These are phyloP conservation scores for Ustilago trichophora DNA, from an alignment of 1,284 basidiomycete species.

Conservation along the genomic window DNA sequence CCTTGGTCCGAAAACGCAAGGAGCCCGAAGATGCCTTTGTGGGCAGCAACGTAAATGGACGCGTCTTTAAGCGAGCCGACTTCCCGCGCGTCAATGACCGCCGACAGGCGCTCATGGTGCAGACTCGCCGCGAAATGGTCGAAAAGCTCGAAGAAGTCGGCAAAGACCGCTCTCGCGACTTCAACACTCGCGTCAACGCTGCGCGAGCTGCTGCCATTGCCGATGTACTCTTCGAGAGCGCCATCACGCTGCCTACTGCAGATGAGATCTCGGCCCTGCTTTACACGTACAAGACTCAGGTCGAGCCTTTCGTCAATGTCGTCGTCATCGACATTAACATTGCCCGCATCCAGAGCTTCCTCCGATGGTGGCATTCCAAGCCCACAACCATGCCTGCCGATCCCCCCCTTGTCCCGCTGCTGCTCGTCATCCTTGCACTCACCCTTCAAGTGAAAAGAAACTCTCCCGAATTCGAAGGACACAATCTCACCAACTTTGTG, in stretches of 20 bases:
- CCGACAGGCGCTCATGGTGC: constrained; percentile 31
- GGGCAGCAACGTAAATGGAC: constrained; percentile 9
- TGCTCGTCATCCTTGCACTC: constrained; percentile 59
- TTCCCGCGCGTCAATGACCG: constrained; percentile 38
- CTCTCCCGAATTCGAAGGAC: constrained; percentile 30
- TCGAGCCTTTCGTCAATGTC: constrained; percentile 53
- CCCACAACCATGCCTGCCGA: constrained; percentile 58
- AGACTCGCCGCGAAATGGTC: constrained; percentile 40
- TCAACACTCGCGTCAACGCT: constrained; percentile 53
- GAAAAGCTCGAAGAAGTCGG: constrained; percentile 45
- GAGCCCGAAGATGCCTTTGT: constrained; percentile 22
- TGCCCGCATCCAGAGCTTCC: constrained; percentile 52
- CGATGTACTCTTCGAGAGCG: constrained; percentile 48
- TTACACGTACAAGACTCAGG: constrained; percentile 51
- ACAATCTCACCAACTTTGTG: constrained; percentile 27
- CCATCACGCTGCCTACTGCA: constrained; percentile 45
- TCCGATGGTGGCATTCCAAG: constrained; percentile 58
- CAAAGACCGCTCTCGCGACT: constrained; percentile 41
- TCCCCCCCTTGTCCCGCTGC: constrained; percentile 53
- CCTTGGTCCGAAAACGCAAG: constrained; percentile 47
- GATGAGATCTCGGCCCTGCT: constrained; percentile 46
- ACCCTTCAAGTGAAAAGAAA: constrained; percentile 54
- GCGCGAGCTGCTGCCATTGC: constrained; percentile 56
- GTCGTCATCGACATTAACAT: constrained; percentile 55
- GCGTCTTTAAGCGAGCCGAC: constrained; percentile 36